Evolutionary conservation across 2,329 filamentous ascomycete genomes (phyloP), one percentile per base, ranked within the genome.

Genomic region (Epichloe gansuensis): DNA sequence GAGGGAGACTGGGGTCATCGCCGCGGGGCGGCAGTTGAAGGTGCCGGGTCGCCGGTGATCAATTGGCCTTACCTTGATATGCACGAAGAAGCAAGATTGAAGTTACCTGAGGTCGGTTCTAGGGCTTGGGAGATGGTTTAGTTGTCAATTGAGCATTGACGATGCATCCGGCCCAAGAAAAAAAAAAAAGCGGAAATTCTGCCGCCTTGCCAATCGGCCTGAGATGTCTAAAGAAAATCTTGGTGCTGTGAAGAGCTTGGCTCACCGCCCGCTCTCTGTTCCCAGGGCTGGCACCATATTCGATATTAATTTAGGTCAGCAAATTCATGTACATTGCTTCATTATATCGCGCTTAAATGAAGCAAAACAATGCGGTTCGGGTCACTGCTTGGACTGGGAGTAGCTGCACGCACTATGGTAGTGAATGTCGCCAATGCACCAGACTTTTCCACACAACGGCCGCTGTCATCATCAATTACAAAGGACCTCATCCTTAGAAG

Each of bases 121-220:
- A 27, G 17, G 12, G 25, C 8, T 13, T 25, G n/a, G 15, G 21
- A 23, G 13, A 15, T 41, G 11, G 25, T 27, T 40, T 43, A 25
- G 31, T 17, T 47, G 38, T 17, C 36, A 34, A 27, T 47, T 13
- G 27, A 31, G 38, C 21, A 39, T 38, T 41, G 25, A 39, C 34
- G 23, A 38, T 40, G 44, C 43, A 41, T 46, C 4, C 5, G 27
- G 12, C 27, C 34, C 44, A 41, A 23, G 34, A 39, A 31, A 50
- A 47, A 50, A 44, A 17, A 48, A 47, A 52, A 54, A 53, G 48
- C 35, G 35, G 43, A 21, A 49, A 55, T 55, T 55, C 48, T 55
- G 53, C 53, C 53, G 45, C 36, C 13, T 21, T 5, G 47, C 43
- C 25, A 43, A 44, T n/a, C 25, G 40, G 34, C 27, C 27, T 27